Percentiles rank a stretch among this genome's conserved stretches.
phyloP scores from a whole-genome alignment of 768 basidiomycete species.

The Calvatia gigantea region DNA sequence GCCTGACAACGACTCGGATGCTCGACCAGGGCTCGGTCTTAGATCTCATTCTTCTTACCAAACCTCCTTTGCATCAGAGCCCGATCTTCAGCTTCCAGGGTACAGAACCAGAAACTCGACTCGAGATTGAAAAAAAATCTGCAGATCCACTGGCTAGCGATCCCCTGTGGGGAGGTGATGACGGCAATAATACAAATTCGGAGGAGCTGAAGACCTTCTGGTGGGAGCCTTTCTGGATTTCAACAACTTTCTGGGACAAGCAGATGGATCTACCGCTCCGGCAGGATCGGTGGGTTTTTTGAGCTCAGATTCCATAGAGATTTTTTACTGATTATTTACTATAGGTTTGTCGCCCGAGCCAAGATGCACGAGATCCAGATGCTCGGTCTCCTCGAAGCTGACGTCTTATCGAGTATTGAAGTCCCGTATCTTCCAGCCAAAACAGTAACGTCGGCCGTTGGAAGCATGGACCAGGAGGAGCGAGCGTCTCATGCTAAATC shows the following conservation, averaged over 20 bases:
- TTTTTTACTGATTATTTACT: constrained; percentile 2
- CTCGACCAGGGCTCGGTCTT: constrained; percentile 90
- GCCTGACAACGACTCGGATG: constrained; percentile 90
- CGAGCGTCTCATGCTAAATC: constrained; percentile 37
- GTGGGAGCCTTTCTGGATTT: constrained; percentile 92
- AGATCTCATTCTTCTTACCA: constrained; percentile 85
- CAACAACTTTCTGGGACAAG: constrained; percentile 80
- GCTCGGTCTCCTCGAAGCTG: constrained; percentile 89
- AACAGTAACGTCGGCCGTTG: constrained; percentile 25
- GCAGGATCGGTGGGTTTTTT: constrained; percentile 56
- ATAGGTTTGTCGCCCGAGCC: constrained; percentile 88
- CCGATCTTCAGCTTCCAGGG: constrained; percentile 90
- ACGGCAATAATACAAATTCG: constrained; percentile 32
- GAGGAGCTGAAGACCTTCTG: constrained; percentile 60
- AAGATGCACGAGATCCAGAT: constrained; percentile 97
- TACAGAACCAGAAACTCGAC: constrained; percentile 46
- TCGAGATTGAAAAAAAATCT: constrained; percentile 47
- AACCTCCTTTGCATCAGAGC: constrained; percentile 89
- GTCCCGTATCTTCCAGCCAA: constrained; percentile 70
- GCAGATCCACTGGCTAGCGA: constrained; percentile 65
- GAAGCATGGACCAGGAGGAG: constrained; percentile 24
- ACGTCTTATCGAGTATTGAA: constrained; percentile 85
- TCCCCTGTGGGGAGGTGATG: constrained; percentile 75
- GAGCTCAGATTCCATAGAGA: background rate
- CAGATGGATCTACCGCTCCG: constrained; percentile 85